A percentile compares a stretch with the other conserved stretches of the same genome.
Evolutionary conservation across 2,329 filamentous ascomycete species (phyloP).

Genomic region (Nannizziopsis arthrosporioides): DNA sequence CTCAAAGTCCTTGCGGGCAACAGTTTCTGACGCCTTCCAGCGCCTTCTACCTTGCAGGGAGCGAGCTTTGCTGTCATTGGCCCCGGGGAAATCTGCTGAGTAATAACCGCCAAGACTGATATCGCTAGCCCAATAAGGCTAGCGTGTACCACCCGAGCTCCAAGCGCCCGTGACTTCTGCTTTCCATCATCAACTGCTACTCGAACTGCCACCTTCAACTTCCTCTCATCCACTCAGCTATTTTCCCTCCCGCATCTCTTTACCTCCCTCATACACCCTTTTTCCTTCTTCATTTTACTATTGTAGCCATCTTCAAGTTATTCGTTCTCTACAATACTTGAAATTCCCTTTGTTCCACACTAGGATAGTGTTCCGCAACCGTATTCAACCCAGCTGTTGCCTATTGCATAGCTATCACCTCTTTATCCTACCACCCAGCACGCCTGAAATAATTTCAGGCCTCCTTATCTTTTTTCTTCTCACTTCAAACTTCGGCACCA

Average conservation of each 20-base stretch:
- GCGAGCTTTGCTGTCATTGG: constrained; percentile 11
- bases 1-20: background rate
- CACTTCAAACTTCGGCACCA: constrained; percentile 36
- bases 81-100: background rate
- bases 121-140: background rate
- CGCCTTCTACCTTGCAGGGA: constrained; percentile 9
- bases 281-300: constrained; percentile 4
- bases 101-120: background rate
- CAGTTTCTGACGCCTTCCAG: constrained; percentile 13
- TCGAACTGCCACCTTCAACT: constrained; percentile 11
- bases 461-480: constrained; percentile 16
- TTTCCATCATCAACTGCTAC: constrained; percentile 1
- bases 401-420: too few species aligned
- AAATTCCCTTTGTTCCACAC: too few species aligned
- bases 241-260: constrained; percentile 1
- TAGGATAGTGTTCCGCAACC: too few species aligned
- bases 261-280: constrained; percentile 11
- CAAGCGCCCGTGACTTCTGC: background rate
- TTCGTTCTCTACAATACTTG: too few species aligned
- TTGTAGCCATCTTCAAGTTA: too few species aligned
- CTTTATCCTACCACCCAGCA: background rate
- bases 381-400: too few species aligned
- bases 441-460: constrained; percentile 10
- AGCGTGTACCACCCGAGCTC: background rate
- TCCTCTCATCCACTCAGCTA: constrained; percentile 1